A percentile compares a stretch with the other conserved stretches of the same genome.
Conservation (phyloP, 495 filamentous ascomycete species). For the Lentithecium fluviatile region DNA sequence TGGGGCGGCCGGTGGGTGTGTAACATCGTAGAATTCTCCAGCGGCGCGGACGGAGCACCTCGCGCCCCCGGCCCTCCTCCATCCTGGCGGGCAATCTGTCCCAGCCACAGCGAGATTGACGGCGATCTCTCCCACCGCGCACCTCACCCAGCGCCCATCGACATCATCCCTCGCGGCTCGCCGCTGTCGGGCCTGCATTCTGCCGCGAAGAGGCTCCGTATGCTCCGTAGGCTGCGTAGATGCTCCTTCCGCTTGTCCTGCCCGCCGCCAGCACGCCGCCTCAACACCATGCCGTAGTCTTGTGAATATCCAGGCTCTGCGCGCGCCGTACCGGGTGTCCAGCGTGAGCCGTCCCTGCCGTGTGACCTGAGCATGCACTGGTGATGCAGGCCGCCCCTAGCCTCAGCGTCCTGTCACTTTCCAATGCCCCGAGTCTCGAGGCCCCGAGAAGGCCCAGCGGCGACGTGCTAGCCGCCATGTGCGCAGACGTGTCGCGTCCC, state of each 20-base stretch:
- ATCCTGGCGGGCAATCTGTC: conserved; percentile 13
- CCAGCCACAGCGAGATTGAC: conserved; percentile 31
- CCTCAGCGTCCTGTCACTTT: conserved; percentile 30
- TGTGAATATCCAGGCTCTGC: too few relatives aligned
- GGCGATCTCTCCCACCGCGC: conserved; percentile 22
- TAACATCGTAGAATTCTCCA: conserved; percentile 33
- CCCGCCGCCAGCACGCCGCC: neutral
- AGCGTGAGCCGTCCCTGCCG: conserved; percentile 16
- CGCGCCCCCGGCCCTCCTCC: neutral
- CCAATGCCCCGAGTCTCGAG: conserved; percentile 23
- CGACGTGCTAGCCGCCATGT: conserved; percentile 31
- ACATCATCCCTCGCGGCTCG: conserved; percentile 23
- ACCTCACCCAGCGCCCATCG: neutral
- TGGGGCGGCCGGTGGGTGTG: conserved; percentile 15
- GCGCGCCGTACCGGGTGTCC: conserved; percentile 24
- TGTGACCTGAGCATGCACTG: conserved; percentile 28
- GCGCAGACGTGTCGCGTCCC: conserved; percentile 26
- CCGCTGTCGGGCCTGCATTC: conserved; percentile 24
- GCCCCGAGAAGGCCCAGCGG: conserved; percentile 16
- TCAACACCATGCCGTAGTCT: conserved; percentile 25
- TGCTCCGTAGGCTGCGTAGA: too few relatives aligned
- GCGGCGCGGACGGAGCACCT: neutral
- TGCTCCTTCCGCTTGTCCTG: conserved; percentile 23
- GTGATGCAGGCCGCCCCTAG: conserved; percentile 18
- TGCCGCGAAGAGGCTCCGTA: conserved; percentile 29